phyloP scores from a whole-genome alignment of 1,284 basidiomycete species.

The Phellopilus nigrolimitatus region DNA sequence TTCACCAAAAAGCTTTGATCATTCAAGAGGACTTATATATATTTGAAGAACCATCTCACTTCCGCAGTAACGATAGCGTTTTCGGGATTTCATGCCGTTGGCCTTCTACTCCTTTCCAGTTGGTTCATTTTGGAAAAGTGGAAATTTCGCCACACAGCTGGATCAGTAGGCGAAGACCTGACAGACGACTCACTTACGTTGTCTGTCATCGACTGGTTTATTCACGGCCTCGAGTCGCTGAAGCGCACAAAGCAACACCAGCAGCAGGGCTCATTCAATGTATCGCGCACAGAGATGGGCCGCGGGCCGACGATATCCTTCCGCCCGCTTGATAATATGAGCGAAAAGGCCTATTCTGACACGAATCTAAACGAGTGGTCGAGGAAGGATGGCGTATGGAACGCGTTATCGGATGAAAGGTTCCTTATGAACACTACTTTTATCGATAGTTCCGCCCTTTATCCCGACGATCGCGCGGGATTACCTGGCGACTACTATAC shows the following conservation, averaged over 20 bases:
- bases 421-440: neutral
- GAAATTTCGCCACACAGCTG: slow-evolving; percentile 3
- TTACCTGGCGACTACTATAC: no score
- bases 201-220: neutral
- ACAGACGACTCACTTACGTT: slow-evolving; percentile 2
- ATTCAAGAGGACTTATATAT: neutral
- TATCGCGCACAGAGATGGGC: neutral
- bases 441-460: no score
- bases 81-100: neutral
- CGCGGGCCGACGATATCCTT: neutral
- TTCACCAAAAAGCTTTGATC: neutral
- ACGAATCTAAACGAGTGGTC: no score
- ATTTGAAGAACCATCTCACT: neutral
- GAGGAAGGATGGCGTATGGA: no score
- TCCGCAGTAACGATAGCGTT: neutral
- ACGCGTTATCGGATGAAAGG: neutral
- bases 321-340: no score
- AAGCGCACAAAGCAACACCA: neutral
- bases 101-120: slow-evolving; percentile 1
- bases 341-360: no score
- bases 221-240: neutral
- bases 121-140: slow-evolving; percentile 7
- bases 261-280: no score
- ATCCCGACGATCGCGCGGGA: no score
- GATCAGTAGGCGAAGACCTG: neutral